Evolutionary conservation across 1,284 basidiomycete species (phyloP), one percentile per base, ranked within the genome.

Genomic region (Ustilago nuda): DNA sequence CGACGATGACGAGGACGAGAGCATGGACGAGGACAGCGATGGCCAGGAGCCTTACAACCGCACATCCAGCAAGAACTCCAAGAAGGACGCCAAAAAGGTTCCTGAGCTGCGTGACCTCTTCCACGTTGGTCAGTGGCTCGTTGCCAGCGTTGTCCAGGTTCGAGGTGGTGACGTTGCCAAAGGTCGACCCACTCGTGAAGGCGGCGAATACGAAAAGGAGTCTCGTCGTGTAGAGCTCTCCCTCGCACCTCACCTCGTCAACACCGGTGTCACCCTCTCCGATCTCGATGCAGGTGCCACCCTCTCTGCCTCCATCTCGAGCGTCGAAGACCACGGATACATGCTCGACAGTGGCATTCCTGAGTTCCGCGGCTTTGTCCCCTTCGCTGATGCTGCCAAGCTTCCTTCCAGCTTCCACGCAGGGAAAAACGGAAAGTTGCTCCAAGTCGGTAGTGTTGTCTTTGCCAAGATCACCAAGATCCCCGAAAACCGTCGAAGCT

Each of bases 291-390:
- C 39, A 5, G 82, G 84, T 41, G 81, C 71, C 46, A 55, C 82
- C 13, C 65, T 85, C 19, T 73, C 84, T 32, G 80, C 74, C 1
- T 45, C 80, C 30, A 72, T 85, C 35, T 91, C 92, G 86, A 93
- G 92, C 80, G 88, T 93, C 37, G 97, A 99, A 87, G 97, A 99
- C 82, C 94, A 98, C 86, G 96, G 96, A 1, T 98, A 96, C 87
- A 90, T 92, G 60, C 89, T 99, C 23, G 93, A 96, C 77, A 88
- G 96, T 39, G 97, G 97, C 1, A 45, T 85, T 37, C 55, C 65
- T 41, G 70, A 71, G 33, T 51, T 84, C 33, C 51, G 64, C 36
- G 84, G 76, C 32, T 91, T 84, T 54, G 66, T 82, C 11, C 36
- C 78, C 32, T 71, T 76, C 56, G 76, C 60, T 57, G 68, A 81